Base-by-base conservation (phyloP, 176 grass and related monocot species). In the Cenchrus purpureus region DNA sequence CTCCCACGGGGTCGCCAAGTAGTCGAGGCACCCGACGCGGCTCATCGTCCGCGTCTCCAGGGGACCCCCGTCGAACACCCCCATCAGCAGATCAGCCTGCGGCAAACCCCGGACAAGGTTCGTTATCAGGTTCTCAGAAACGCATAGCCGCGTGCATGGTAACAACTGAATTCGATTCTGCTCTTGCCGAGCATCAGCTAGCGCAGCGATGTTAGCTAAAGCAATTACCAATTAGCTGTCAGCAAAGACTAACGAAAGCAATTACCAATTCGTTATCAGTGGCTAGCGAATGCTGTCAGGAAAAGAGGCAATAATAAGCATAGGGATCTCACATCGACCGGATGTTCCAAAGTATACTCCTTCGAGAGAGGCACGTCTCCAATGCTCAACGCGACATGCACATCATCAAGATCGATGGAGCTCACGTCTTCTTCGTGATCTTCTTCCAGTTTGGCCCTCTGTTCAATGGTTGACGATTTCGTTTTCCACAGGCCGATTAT, bases 401-500 rank as follows among this genome's bases (percentile, higher is more conserved):
- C 56, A 5, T 87, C 86, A 10, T 92, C 88, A 44, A 78, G 83
- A 65, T 88, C 82, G 2, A 67, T 70, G 37, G 58, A 88, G 64
- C 67, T 80, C 62, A 55, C 76, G 43, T 84, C 80, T 45, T 76
- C 83, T 65, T 89, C 71, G n/a, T 80, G 69, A 62, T 95, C 91
- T 57, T 94, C 89, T 86, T 94, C 91, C 34, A 90, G n/a, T 56
- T 95, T 90, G 7, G 83, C 45, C 68, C 75, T 85, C 11, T 92
- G 87, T 14, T 95, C 91, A 78, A 83, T 78, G 50, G 87, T 76
- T n/a, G 80, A 75, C 0, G 85, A 73, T 79, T 94, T 98, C 53
- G 89, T 87, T 74, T 92, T 93, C 96, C 96, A 98, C 28, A 98
- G 61, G 34, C 91, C 89, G 72, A 81, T 91, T 31, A 98, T 94